Evolutionary conservation across 2,329 filamentous ascomycete species (phyloP).

Genomic region (Pestalotiopsis sp.): DNA sequence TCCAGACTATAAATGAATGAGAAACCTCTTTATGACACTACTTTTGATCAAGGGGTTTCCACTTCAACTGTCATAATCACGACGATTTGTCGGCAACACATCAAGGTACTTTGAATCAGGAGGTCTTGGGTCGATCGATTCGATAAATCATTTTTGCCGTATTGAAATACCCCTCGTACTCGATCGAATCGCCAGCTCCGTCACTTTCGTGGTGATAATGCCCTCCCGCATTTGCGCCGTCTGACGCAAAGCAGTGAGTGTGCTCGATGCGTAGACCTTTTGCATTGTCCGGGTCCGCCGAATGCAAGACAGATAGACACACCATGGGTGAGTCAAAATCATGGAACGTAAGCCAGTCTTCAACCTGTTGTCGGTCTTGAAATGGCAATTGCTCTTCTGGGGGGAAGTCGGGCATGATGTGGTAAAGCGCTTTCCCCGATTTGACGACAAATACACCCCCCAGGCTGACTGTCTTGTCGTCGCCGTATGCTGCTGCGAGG

Average conservation of each 20-base stretch:
- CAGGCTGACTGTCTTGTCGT: not conserved
- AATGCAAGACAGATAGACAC: not conserved
- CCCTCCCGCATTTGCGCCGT: not conserved
- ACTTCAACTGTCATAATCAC: too few species aligned
- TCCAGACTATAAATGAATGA: too few species aligned
- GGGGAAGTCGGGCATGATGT: constrained; percentile 5
- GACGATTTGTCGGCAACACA: too few species aligned
- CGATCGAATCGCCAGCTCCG: not conserved
- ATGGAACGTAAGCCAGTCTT: not conserved
- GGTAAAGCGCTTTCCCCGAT: not conserved
- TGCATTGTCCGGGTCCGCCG: not conserved
- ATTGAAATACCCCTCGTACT: not conserved
- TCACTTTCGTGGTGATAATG: not conserved
- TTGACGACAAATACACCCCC: constrained; percentile 1
- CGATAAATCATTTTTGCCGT: constrained; percentile 1
- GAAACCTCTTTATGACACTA: too few species aligned
- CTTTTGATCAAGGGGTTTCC: too few species aligned
- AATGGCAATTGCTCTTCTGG: not conserved
- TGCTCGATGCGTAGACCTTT: not conserved
- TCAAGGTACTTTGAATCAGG: not conserved
- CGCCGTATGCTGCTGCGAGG: not conserved
- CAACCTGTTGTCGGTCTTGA: not conserved
- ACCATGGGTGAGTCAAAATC: not conserved
- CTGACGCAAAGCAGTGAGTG: not conserved
- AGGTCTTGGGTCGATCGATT: not conserved